A percentile compares a stretch with the other conserved stretches of the same genome.
These are phyloP conservation scores for Aspergillus jensenii DNA, from an alignment of 2,329 filamentous ascomycete species.

Conservation along the genomic window DNA sequence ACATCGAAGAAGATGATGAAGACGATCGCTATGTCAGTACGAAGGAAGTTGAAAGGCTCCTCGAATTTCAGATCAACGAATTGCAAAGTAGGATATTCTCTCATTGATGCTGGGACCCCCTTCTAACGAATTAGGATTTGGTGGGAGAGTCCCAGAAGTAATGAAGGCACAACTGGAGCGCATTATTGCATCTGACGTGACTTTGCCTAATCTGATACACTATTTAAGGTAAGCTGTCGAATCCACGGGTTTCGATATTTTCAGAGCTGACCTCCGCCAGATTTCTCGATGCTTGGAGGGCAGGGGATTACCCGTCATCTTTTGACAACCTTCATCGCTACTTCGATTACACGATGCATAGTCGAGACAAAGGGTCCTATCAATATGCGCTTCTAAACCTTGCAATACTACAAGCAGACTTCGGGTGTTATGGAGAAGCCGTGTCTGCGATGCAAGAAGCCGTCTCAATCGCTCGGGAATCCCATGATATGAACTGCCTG, in stretches of 20 bases:
- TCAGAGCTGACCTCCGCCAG: slow-evolving; percentile 42
- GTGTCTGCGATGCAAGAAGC: slow-evolving; percentile 94
- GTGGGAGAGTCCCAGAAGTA: slow-evolving; percentile 72
- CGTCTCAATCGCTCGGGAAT: slow-evolving; percentile 90
- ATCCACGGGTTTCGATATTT: background rate
- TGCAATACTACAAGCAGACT: slow-evolving; percentile 90
- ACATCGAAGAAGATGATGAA: slow-evolving; percentile 42
- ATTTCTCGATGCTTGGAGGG: slow-evolving; percentile 89
- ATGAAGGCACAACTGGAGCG: slow-evolving; percentile 70
- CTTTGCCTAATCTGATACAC: slow-evolving; percentile 72
- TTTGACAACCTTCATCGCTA: slow-evolving; percentile 92
- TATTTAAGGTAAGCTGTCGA: slow-evolving; percentile 62
- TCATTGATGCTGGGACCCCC: background rate
- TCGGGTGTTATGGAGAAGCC: slow-evolving; percentile 86
- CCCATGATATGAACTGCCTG: slow-evolving; percentile 85
- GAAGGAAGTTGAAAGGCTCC: slow-evolving; percentile 74
- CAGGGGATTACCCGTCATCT: slow-evolving; percentile 84
- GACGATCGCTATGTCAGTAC: slow-evolving; percentile 60
- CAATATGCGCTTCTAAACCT: slow-evolving; percentile 94
- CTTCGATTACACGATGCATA: slow-evolving; percentile 94
- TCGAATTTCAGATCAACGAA: slow-evolving; percentile 86
- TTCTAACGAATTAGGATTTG: slow-evolving; percentile 59
- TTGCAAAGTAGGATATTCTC: slow-evolving; percentile 65
- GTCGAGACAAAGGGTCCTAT: slow-evolving; percentile 78
- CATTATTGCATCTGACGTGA: slow-evolving; percentile 65